These are phyloP conservation scores for Tetrapyrgos nigripes DNA, from an alignment of 1,284 basidiomycete genomes.

Conservation along the genomic window DNA sequence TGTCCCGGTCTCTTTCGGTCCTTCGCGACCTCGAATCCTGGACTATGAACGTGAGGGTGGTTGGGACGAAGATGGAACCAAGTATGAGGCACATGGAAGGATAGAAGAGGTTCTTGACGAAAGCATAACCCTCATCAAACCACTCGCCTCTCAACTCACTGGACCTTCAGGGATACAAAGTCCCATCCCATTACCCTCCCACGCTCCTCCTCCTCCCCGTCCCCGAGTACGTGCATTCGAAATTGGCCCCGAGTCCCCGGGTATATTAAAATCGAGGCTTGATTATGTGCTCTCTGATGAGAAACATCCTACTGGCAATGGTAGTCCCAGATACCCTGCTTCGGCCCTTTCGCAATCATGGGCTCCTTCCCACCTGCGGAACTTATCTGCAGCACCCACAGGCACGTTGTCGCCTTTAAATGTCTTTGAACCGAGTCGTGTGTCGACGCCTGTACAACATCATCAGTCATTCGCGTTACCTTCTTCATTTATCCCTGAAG, in stretches of 20 bases:
- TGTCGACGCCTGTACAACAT: not conserved
- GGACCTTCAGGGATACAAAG: too few species aligned
- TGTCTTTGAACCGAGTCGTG: not conserved
- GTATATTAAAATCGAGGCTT: not conserved
- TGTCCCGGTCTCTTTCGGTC: not conserved
- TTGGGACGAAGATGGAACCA: constrained; percentile 6
- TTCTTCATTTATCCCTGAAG: too few species aligned
- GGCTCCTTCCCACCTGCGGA: not conserved
- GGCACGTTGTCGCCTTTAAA: not conserved
- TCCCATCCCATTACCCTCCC: not conserved
- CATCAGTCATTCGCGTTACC: not conserved
- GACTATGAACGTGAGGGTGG: constrained; percentile 12
- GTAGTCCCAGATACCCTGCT: not conserved
- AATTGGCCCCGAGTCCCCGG: not conserved
- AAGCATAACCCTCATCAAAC: too few species aligned
- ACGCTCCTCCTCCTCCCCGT: constrained; percentile 6
- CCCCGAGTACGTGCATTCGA: not conserved
- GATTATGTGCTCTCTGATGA: not conserved
- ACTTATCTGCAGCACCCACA: not conserved
- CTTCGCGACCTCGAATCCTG: not conserved
- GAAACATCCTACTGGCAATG: not conserved
- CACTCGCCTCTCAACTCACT: too few species aligned
- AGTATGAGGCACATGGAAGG: constrained; percentile 2
- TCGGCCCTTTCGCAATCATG: not conserved
- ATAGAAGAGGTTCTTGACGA: constrained; percentile 12